Conservation (phyloP, 257 asterid species). For the Capsicum rhomboideum region DNA sequence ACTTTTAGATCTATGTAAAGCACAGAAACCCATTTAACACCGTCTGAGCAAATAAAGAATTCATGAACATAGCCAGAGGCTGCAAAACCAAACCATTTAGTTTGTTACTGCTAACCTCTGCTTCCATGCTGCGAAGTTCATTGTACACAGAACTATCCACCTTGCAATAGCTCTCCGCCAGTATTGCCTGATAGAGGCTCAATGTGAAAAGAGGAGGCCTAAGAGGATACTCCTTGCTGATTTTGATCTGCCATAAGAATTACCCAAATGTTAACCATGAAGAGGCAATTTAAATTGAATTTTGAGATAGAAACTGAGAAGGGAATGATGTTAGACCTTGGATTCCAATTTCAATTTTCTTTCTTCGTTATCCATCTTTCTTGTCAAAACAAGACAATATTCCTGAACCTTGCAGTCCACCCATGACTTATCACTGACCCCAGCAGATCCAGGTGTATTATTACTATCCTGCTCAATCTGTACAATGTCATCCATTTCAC, state of each 20-base stretch:
- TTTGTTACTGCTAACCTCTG: conserved; percentile 61
- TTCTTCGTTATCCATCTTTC: conserved; percentile 39
- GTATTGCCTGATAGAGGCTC: conserved; percentile 30
- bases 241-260: conserved; percentile 45
- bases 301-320: not conserved
- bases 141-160: conserved; percentile 48
- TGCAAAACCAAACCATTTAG: not conserved
- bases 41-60: not conserved
- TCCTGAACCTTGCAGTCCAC: conserved; percentile 48
- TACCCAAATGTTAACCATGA: not conserved
- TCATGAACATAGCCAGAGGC: not conserved
- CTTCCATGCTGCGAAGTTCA: conserved; percentile 93
- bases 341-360: conserved; percentile 62
- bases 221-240: conserved; percentile 80
- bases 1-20: not conserved
- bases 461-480: conserved; percentile 46
- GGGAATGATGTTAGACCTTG: conserved; percentile 40
- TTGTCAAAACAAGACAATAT: conserved; percentile 50
- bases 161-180: conserved; percentile 37
- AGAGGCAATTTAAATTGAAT: conserved; percentile 1
- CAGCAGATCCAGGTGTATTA: conserved; percentile 14
- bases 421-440: conserved; percentile 42
- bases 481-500: conserved; percentile 59
- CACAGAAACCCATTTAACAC: not conserved
- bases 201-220: conserved; percentile 74